Evolutionary conservation across 2,329 filamentous ascomycete genomes (phyloP).

Genomic region (Trichoderma breve): DNA sequence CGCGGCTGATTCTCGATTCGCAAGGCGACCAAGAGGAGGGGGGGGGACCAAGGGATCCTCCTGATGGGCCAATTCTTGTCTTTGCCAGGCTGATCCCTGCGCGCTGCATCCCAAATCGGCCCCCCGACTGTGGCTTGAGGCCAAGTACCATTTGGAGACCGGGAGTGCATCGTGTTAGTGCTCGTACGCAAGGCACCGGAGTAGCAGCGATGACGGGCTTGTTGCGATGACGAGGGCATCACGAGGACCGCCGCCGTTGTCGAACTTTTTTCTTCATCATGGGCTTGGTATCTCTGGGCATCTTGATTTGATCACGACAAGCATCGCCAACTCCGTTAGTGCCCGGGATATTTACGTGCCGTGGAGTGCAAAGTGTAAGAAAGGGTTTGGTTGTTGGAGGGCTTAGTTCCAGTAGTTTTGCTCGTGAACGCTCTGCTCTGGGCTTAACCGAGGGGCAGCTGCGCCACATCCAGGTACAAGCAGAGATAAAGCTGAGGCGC

Average conservation of each 20-base stretch:
- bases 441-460: not conserved
- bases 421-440: not conserved
- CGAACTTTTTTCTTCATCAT: not conserved
- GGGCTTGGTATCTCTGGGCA: not conserved
- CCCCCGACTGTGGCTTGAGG: constrained; percentile 15
- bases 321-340: constrained; percentile 1
- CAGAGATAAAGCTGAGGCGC: constrained; percentile 17
- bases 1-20: constrained; percentile 18
- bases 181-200: not conserved
- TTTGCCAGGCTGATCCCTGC: constrained; percentile 16
- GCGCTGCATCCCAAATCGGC: constrained; percentile 11
- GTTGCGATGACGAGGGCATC: not conserved
- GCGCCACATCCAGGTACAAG: constrained; percentile 20
- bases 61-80: constrained; percentile 8
- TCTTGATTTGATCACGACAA: not conserved
- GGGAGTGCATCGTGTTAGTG: not conserved
- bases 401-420: not conserved
- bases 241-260: not conserved
- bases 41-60: not conserved
- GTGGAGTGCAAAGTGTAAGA: not conserved
- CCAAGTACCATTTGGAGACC: not conserved
- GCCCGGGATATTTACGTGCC: not conserved
- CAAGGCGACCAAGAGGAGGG: constrained; percentile 12
- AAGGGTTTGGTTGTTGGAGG: not conserved
- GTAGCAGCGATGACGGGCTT: not conserved